Evolutionary conservation across 768 basidiomycete species (phyloP), one percentile per base, ranked within the genome.

Genomic region (Chalciporus sphaerocephalus): DNA sequence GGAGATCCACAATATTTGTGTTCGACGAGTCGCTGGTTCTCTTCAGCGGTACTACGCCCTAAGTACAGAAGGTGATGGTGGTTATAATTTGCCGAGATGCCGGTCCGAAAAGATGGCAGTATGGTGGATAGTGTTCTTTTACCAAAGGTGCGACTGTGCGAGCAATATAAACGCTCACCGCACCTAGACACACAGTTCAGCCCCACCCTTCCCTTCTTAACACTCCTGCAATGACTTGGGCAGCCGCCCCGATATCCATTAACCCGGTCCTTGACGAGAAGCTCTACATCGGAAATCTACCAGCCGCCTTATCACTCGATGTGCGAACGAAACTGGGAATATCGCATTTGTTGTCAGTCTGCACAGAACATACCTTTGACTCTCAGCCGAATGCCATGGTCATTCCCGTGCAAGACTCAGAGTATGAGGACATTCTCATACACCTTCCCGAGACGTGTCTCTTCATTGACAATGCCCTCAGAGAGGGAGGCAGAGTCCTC

Each of bases 391-490:
- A 72, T 39, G 73, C 54, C 16, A 53, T 65, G 47, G 57, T 67
- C 8, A 51, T 66, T 18, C 42, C 53, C 9, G 65, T 76, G 16
- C 63, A 78, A 51, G 75, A 76, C 55, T 70, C 70, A 0, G 74
- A 76, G 52, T 72, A 72, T 34, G 76, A 74, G 46, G 73, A 79
- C 51, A 70, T 89, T 20, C 75, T 87, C 13, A 78, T 82, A n/a
- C 74, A 84, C 53, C 68, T 89, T 2, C 79, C 82, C 3, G 48
- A 59, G 15, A 72, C 80, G 9, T 82, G 81, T 55, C 61, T 56
- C 12, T 89, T 86, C 60, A 86, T 89, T 23, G 72, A 83, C 52
- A 50, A 69, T 17, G 82, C 85, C 4, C 52, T 88, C 32, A 59
- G 66, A 8, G 18, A 50, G 6, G 74, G 75, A 20, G 83, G 83